These are phyloP conservation scores for Reutealis trisperma DNA, from an alignment of 345 rosid species.

Conservation along the genomic window DNA sequence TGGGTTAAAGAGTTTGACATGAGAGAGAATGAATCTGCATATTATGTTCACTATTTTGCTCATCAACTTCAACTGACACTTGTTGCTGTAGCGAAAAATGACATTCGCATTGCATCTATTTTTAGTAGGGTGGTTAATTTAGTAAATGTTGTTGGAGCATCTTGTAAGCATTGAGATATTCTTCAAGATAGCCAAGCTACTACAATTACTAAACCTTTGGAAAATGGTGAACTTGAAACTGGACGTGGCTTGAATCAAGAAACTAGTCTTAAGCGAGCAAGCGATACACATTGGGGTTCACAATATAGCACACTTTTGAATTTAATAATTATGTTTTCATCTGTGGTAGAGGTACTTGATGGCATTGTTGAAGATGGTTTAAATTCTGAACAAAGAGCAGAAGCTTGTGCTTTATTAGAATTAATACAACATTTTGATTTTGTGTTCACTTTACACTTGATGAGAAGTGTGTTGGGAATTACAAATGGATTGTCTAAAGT, in stretches of 20 bases:
- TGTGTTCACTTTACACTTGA: not conserved
- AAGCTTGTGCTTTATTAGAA: not conserved
- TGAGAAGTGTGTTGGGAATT: not conserved
- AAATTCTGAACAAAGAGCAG: not conserved
- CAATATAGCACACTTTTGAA: not conserved
- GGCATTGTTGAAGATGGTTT: too few species aligned
- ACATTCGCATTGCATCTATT: not conserved
- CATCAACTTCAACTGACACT: too few species aligned
- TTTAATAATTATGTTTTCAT: not conserved
- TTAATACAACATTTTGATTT: not conserved
- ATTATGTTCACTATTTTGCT: not conserved
- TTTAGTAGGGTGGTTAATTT: not conserved
- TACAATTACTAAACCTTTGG: not conserved
- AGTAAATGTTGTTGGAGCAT: not conserved
- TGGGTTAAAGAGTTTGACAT: not conserved
- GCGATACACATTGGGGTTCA: constrained; percentile 8
- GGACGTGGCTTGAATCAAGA: not conserved
- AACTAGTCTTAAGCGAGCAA: not conserved
- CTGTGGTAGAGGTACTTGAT: not conserved
- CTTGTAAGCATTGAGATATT: not conserved
- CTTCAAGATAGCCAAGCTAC: not conserved
- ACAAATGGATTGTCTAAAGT: constrained; percentile 5
- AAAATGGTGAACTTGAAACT: not conserved
- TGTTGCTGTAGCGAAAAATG: not conserved
- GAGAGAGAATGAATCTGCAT: not conserved